phyloP scores from a whole-genome alignment of 805 yeast genomes.

The Limtongia smithiae region DNA sequence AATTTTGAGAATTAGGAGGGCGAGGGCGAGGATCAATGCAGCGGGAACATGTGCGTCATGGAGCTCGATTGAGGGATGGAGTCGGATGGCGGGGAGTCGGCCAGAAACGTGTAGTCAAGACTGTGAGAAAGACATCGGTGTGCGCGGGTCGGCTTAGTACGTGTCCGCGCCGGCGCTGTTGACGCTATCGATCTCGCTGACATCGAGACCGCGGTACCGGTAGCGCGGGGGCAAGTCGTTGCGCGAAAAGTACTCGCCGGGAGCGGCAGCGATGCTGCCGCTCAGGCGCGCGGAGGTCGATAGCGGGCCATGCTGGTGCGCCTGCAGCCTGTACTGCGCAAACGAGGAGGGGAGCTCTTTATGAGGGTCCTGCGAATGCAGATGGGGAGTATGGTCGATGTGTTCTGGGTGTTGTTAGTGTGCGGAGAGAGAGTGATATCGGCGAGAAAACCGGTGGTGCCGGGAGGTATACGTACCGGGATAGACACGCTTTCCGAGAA shows the following conservation, averaged over 20 bases:
- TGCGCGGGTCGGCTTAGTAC: too few relatives aligned
- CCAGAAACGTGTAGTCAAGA: too few relatives aligned
- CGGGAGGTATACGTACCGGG: slow-evolving; percentile 43
- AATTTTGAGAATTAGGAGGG: too few relatives aligned
- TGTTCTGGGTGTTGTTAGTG: slow-evolving; percentile 26
- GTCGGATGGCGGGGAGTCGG: too few relatives aligned
- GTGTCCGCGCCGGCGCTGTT: slow-evolving; percentile 73
- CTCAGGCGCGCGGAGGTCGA: slow-evolving; percentile 27
- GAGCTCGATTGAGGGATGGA: too few relatives aligned
- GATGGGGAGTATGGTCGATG: slow-evolving; percentile 42
- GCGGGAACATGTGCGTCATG: too few relatives aligned
- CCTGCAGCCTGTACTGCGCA: slow-evolving; percentile 33
- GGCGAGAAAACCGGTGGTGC: background rate
- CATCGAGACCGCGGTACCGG: slow-evolving; percentile 61
- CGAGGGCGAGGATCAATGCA: too few relatives aligned
- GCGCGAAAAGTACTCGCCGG: slow-evolving; percentile 46
- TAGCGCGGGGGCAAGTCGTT: slow-evolving; percentile 69
- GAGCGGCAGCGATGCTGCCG: slow-evolving; percentile 28
- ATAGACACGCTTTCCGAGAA: slow-evolving; percentile 68
- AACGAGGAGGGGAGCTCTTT: slow-evolving; percentile 42
- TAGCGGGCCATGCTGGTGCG: slow-evolving; percentile 38
- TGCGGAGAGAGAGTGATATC: background rate
- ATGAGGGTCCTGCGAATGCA: slow-evolving; percentile 42
- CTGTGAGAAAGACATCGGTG: too few relatives aligned
- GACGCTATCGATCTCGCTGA: slow-evolving; percentile 69